Conservation (phyloP, 73 alveolate species). For the Tetrahymena elliotti region DNA sequence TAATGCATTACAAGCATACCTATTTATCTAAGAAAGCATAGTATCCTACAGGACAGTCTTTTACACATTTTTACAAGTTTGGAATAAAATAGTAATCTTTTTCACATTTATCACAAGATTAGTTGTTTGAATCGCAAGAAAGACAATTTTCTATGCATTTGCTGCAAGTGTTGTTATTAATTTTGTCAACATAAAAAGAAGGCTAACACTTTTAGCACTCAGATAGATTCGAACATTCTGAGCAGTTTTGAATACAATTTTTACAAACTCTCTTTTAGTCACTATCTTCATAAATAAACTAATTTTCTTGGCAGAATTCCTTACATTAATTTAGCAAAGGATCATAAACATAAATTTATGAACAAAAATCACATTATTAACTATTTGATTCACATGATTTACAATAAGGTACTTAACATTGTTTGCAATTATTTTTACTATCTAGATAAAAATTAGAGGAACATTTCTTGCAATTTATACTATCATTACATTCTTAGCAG, state of each 20-base stretch:
- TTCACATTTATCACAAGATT: not conserved
- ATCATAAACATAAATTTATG: not conserved
- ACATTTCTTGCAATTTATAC: not conserved
- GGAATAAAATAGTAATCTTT: not conserved
- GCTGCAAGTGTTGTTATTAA: not conserved
- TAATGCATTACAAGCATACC: not conserved
- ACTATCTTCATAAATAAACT: not conserved
- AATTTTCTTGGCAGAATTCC: not conserved
- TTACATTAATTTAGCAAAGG: not conserved
- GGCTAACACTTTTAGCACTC: not conserved
- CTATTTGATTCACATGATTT: not conserved
- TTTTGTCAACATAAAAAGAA: not conserved
- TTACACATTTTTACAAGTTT: not conserved
- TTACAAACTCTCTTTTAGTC: not conserved
- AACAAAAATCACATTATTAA: not conserved
- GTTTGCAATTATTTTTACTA: not conserved
- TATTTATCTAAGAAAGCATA: not conserved
- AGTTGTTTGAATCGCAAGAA: not conserved
- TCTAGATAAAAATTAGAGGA: not conserved
- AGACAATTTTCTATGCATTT: not conserved
- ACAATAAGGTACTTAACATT: not conserved
- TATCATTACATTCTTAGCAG: not conserved
- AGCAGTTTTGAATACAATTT: not conserved
- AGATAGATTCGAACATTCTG: not conserved
- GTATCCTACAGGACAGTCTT: not conserved